Evolutionary conservation across 768 basidiomycete species (phyloP), one percentile per base, ranked within the genome.

Genomic region (Boletus subcaerulescens): DNA sequence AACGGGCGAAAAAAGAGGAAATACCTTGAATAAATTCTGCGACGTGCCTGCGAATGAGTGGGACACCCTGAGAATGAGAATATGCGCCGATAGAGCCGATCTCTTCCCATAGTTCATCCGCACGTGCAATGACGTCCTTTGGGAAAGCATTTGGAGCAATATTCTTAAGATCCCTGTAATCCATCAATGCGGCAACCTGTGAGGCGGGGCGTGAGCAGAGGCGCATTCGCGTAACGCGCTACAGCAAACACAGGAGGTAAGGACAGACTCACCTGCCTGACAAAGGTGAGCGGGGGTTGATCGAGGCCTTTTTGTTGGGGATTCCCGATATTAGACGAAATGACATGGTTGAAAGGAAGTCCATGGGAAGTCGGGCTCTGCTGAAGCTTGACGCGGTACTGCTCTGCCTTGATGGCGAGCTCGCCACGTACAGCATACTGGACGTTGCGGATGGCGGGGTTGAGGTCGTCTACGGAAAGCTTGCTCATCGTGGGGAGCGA

Each of bases 401-500:
- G 76, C 72, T 98, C 94, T 0, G 96, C 93, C 70, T 89, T 91
- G 76, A 98, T 91, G 4, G 96, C 93, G 59, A 98, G 85, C 74
- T 96, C 95, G 46, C 97, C 96, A 51, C 96, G 91, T 29, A 99
- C 96, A 52, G 96, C 96, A 69, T 99, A 99, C 71, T 97, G 83
- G 49, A 98, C 97, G 48, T 91, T 85, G 67, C 84, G 80, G 45
- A 97, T 79, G 54, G 85, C 77, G 3, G 89, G 91, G 74, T 97
- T 98, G 71, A 98, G 83, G 40, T 83, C 79, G 51, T 86, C 79
- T 55, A 81, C 58, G 33, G 87, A 83, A 61, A 96, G 81, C 22
- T 76, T 73, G 58, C 74, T 77, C 84, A 85, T 86, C 3, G 60
- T 62, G 38, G 56, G 42, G 41, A 55, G 20, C 14, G 58, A 56